Percentiles rank a stretch among this genome's conserved stretches.
These are phyloP conservation scores for Debaryomyces nepalensis DNA, from an alignment of 1,139 yeast species.

Conservation along the genomic window DNA sequence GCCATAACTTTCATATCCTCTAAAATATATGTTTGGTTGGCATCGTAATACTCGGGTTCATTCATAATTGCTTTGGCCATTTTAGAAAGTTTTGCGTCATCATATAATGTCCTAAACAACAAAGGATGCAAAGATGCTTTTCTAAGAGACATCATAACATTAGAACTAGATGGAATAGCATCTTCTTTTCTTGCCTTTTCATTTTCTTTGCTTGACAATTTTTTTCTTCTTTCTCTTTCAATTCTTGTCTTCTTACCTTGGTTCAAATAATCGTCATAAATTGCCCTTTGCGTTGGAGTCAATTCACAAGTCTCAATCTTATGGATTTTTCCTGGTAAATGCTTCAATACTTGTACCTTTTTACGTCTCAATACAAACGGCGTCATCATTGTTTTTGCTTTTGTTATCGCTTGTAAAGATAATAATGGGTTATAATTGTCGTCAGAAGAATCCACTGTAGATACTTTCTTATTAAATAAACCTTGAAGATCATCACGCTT, in stretches of 20 bases:
- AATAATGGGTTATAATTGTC: constrained; percentile 74
- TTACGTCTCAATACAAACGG: constrained; percentile 93
- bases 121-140: constrained; percentile 80
- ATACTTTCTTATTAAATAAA: constrained; percentile 82
- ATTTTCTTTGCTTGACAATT: constrained; percentile 43
- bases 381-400: constrained; percentile 98
- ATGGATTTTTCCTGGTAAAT: constrained; percentile 79
- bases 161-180: constrained; percentile 48
- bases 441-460: constrained; percentile 51
- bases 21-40: constrained; percentile 71
- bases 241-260: constrained; percentile 48
- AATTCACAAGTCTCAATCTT: constrained; percentile 67
- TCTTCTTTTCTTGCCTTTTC: constrained; percentile 39
- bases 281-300: constrained; percentile 56
- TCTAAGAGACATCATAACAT: constrained; percentile 70
- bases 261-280: constrained; percentile 64
- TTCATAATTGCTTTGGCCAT: constrained; percentile 83
- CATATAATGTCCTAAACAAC: constrained; percentile 64
- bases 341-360: constrained; percentile 88
- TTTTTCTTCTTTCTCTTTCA: constrained; percentile 55
- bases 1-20: constrained; percentile 98
- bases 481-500: constrained; percentile 82
- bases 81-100: constrained; percentile 53
- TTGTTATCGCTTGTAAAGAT: constrained; percentile 86
- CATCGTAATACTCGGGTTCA: constrained; percentile 78